Evolutionary conservation across 2,329 filamentous ascomycete species (phyloP), one percentile per base, ranked within the genome.

Genomic region (Pestalotiopsis sp.): DNA sequence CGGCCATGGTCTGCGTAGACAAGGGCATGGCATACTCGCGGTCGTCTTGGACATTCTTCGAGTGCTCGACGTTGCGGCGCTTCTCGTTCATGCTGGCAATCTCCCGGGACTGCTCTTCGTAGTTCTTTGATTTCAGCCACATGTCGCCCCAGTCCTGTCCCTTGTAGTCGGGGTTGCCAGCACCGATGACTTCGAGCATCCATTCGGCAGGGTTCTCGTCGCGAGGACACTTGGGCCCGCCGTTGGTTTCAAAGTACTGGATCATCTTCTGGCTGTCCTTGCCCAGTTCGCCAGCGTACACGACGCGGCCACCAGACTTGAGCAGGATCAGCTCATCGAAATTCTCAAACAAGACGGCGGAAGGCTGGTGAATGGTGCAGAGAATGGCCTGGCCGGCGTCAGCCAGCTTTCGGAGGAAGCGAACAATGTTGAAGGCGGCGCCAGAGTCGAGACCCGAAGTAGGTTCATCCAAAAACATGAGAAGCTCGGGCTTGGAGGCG

Each of bases 1-100:
- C 84, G 75, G 90, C 85, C 3, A 82, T 82, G 6, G 86, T 92
- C 80, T 95, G 93, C 1, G 86, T 77, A 75, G 80, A 83, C 0
- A 89, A 82, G 0, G 92, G 84, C 0, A 92, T 91, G 0, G 92
- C 92, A 73, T 91, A 95, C 72, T 92, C 90, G 56, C 75, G 45
- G 79, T 87, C 83, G 65, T 88, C 85, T 14, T 82, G 82, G 20
- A 83, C 79, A 72, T 71, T 82, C 73, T 70, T 77, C 62, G 72
- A 80, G 23, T 73, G 81, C 69, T 76, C 79, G 0, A 80, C 73
- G 11, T 79, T 73, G 4, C 82, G 81, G 14, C 88, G 81, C 62
- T 82, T 78, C 14, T 80, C 73, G 39, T 88, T 82, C 70, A 91
- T 83, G 4, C 82, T 77, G 4, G 85, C 79, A 20, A 92, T 87